Base-by-base conservation (phyloP, 1,284 basidiomycete genomes). In the Puccinia horiana region DNA sequence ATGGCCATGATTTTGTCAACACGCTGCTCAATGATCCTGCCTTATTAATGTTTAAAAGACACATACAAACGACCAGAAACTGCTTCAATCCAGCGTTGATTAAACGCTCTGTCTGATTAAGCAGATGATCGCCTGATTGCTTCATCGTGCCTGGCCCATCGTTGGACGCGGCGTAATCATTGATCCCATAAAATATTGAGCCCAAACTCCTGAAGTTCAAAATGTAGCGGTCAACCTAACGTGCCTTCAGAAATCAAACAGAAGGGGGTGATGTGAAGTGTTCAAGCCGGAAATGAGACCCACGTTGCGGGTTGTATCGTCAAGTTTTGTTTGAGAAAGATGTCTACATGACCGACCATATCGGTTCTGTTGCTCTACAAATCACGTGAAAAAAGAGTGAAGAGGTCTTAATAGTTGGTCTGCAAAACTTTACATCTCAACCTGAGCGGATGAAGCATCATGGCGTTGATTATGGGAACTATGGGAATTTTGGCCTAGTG, bases 141-240 rank as follows among this genome's bases (percentile, higher is more conserved):
- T 42, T 20, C 3, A 77, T 32, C 6, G 20, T 77, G 4, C 40
- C 35, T 20, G 52, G 29, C 32, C 76, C 76, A 11, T 32, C 54
- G 12, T n/a, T 42, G 18, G 56, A 42, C n/a, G 76, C 56, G 16
- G 76, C 35, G 42, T 63, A 77, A 44, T 77, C 76, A 65, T 77
- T 77, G 35, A 77, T 65, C 29, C 76, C 76, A 47, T 63, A 77
- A 32, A 63, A 77, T 65, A 77, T 63, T 11, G 63, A 65, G 32
- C 40, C 76, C 23, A 77, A 63, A 35, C 56, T 77, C n/a, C 76
- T 77, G 32, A 40, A 61, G 18, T 54, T 58, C 35, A 18, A n/a
- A n/a, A 35, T 58, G 14, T 16, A 26, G 72, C 54, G 20, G 47
- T 74, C 49, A 58, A n/a, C 16, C 40, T 12, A 74, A 11, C 12